Base-by-base conservation (phyloP, 768 basidiomycete species). In the Trametes elegans region DNA sequence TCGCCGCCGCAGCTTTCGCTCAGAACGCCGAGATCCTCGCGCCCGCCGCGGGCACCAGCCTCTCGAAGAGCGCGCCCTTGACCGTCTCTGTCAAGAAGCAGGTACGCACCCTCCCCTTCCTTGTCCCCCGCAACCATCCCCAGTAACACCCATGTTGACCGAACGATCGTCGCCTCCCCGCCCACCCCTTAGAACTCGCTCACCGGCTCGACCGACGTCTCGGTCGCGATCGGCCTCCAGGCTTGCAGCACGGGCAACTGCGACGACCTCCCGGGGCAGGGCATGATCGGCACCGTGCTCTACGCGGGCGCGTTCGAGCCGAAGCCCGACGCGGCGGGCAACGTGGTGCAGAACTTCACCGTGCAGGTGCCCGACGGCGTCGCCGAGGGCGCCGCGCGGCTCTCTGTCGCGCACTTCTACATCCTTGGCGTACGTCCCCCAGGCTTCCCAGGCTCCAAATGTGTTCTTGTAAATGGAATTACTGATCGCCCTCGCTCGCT, bases 151-250 rank as follows among this genome's bases (percentile, higher is more conserved):
- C 13, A n/a, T 6, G 19, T 36, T 19, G 3, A 10, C 14, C 35
- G 16, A n/a, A 6, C 35, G 6, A n/a, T 36, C 35, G 9, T 8
- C 10, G 35, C 13, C 13, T 35, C 34, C 35, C 9, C n/a, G 6
- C 35, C 6, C 19, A 8, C 7, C 18, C 14, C 18, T 8, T 18
- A 46, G 31, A 46, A 32, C 29, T 46, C 44, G 31, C 44, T 46
- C 13, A 46, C 44, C 18, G 44, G 44, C 29, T 46, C 44, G 1
- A n/a, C 21, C 11, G 44, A 46, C 29, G 31, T 46, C 26, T 16
- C 44, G 21, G 31, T 46, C 44, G 44, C 44, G 9, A 46, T 46
- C n/a, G 44, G 44, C 19, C 29, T 46, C 18, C n/a, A 46, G 44
- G 23, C 16, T 18, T 46, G 44, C 18, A 16, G n/a, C 44, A 27